Evolutionary conservation across 148 eudicot species (phyloP).

Genomic region (Persicaria tinctoria): DNA sequence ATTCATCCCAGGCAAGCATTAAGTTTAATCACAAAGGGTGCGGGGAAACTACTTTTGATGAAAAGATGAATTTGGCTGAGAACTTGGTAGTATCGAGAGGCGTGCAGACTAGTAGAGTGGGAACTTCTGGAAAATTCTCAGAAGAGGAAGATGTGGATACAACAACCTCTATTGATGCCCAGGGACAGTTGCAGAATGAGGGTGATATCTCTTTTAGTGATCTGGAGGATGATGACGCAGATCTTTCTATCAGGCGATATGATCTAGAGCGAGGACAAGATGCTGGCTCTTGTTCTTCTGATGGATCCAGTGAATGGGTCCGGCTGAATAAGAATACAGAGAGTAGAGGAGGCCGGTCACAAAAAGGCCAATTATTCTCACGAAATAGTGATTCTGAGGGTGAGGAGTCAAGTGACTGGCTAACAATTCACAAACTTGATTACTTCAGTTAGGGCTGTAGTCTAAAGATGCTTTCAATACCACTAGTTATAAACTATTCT

Average conservation of each 20-base stretch:
- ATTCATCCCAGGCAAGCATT: conserved; percentile 16
- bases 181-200: conserved; percentile 28
- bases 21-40: conserved; percentile 8
- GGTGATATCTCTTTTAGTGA: conserved; percentile 72
- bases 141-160: conserved; percentile 17
- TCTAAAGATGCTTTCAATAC: conserved; percentile 3
- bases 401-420: conserved; percentile 68
- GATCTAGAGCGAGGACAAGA: conserved; percentile 19
- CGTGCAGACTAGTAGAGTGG: conserved; percentile 10
- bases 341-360: conserved; percentile 17
- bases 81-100: conserved; percentile 15
- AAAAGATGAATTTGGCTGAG: conserved; percentile 8
- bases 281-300: conserved; percentile 31
- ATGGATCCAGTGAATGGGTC: conserved; percentile 52
- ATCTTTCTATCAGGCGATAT: conserved; percentile 23
- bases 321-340: conserved; percentile 26
- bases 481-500: not conserved
- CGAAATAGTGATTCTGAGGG: conserved; percentile 53
- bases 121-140: conserved; percentile 7
- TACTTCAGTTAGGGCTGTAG: conserved; percentile 24
- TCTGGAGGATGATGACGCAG: conserved; percentile 52
- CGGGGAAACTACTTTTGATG: conserved; percentile 11
- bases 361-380: conserved; percentile 23
- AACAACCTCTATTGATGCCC: conserved; percentile 14
- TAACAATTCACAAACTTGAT: conserved; percentile 54